These are phyloP conservation scores for Starmerella floris DNA, from an alignment of 805 yeast species.

Conservation along the genomic window DNA sequence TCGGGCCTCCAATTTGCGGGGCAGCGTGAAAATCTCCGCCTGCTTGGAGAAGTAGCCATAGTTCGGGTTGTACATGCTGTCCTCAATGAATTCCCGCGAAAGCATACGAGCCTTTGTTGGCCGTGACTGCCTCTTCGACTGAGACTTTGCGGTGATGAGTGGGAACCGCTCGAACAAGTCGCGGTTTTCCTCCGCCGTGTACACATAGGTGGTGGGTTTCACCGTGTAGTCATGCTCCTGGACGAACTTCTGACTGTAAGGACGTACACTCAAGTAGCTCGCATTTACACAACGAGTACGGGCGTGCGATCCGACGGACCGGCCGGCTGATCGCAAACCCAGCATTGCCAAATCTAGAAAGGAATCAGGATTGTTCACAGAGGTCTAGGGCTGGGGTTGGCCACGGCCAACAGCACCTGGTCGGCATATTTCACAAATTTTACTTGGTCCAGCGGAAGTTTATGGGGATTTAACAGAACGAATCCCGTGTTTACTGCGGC, in stretches of 20 bases:
- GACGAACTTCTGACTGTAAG: slow-evolving; percentile 4
- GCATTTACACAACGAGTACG: background rate
- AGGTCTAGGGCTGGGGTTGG: too few species aligned
- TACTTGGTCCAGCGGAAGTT: background rate
- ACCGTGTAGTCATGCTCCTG: slow-evolving; percentile 28
- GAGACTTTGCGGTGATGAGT: slow-evolving; percentile 28
- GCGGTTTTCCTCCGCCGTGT: slow-evolving; percentile 27
- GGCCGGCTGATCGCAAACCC: background rate
- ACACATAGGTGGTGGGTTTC: slow-evolving; percentile 27
- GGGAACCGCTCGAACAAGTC: slow-evolving; percentile 35
- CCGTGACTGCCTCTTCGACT: slow-evolving; percentile 31
- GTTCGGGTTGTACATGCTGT: slow-evolving; percentile 63
- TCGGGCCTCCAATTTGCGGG: slow-evolving; percentile 49
- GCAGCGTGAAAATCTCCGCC: slow-evolving; percentile 62
- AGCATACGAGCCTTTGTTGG: slow-evolving; percentile 58
- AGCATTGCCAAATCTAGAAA: background rate
- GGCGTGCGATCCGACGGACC: background rate
- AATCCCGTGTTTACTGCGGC: background rate
- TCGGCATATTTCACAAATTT: background rate
- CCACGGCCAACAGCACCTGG: background rate
- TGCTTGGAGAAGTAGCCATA: slow-evolving; percentile 74
- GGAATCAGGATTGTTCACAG: too few species aligned
- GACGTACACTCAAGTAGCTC: background rate
- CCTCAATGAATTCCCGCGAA: slow-evolving; percentile 71
- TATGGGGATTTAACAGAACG: background rate